Percentiles rank a stretch among this genome's conserved stretches.
phyloP scores from a whole-genome alignment of 495 filamentous ascomycete species.

The Daldinia decipiens region DNA sequence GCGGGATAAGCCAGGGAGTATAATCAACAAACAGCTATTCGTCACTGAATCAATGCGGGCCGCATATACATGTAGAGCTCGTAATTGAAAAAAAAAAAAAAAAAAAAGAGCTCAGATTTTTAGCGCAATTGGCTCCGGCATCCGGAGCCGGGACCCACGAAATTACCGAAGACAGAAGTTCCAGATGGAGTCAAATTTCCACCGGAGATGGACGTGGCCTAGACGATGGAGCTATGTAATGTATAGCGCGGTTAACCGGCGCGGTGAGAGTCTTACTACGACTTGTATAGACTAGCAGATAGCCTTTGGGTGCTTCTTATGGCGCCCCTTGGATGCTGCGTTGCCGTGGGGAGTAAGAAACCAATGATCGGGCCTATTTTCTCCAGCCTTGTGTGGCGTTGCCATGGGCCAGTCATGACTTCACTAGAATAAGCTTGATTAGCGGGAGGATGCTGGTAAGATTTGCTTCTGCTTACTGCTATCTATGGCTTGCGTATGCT shows the following conservation, averaged over 20 bases:
- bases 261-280: constrained; percentile 20
- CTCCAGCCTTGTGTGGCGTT: constrained; percentile 42
- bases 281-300: constrained; percentile 29
- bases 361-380: constrained; percentile 40
- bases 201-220: constrained; percentile 24
- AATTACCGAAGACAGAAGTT: constrained; percentile 29
- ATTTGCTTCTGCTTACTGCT: constrained; percentile 36
- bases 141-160: constrained; percentile 22
- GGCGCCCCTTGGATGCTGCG: neutral
- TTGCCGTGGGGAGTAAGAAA: constrained; percentile 3
- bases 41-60: constrained; percentile 22
- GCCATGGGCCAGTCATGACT: constrained; percentile 14
- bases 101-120: constrained; percentile 1
- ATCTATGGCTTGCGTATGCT: constrained; percentile 34
- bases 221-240: constrained; percentile 16
- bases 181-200: constrained; percentile 32
- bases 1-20: neutral
- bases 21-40: constrained; percentile 6
- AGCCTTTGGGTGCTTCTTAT: constrained; percentile 13
- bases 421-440: constrained; percentile 27
- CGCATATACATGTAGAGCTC: constrained; percentile 13
- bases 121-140: constrained; percentile 20
- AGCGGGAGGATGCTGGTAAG: constrained; percentile 27
- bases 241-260: constrained; percentile 27
- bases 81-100: constrained; percentile 20